Evolutionary conservation across 2,329 filamentous ascomycete genomes (phyloP).

Genomic region (Metarhizium robertsii): DNA sequence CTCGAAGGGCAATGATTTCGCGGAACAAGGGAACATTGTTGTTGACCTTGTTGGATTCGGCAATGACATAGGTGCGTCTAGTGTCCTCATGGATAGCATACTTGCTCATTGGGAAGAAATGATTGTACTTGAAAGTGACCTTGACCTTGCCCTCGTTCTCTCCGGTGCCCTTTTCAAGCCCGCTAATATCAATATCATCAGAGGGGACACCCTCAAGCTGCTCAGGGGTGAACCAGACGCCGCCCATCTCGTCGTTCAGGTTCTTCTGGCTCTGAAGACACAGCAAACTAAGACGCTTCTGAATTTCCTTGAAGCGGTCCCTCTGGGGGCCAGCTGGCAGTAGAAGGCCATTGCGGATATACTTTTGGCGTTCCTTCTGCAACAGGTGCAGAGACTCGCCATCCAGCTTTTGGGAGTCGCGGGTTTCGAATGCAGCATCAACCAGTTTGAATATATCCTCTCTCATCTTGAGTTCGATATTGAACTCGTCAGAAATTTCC

Average conservation of each 20-base stretch:
- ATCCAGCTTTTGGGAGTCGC: slow-evolving; percentile 48
- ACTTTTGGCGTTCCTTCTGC: slow-evolving; percentile 69
- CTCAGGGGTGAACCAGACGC: slow-evolving; percentile 65
- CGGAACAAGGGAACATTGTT: slow-evolving; percentile 65
- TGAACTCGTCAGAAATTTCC: slow-evolving; percentile 66
- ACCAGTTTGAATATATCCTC: slow-evolving; percentile 69
- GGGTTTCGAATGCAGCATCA: slow-evolving; percentile 44
- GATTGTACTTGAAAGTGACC: slow-evolving; percentile 76
- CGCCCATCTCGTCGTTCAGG: slow-evolving; percentile 74
- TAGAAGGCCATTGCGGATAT: slow-evolving; percentile 66
- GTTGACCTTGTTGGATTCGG: slow-evolving; percentile 38
- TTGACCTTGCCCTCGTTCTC: slow-evolving; percentile 66
- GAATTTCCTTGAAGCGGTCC: slow-evolving; percentile 79
- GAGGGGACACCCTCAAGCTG: slow-evolving; percentile 67
- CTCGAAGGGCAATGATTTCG: slow-evolving; percentile 64
- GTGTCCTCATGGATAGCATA: slow-evolving; percentile 64
- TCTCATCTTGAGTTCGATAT: slow-evolving; percentile 70
- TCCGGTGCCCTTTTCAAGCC: slow-evolving; percentile 61
- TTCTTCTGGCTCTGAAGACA: slow-evolving; percentile 71
- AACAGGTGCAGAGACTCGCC: slow-evolving; percentile 62
- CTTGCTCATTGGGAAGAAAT: slow-evolving; percentile 69
- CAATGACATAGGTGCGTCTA: slow-evolving; percentile 37
- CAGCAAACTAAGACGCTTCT: slow-evolving; percentile 67
- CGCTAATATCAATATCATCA: slow-evolving; percentile 55
- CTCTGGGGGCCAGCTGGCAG: slow-evolving; percentile 60